A percentile compares a stretch with the other conserved stretches of the same genome.
Evolutionary conservation across 1,139 yeast genomes (phyloP).

Genomic region (Suhomyces coccinellae): DNA sequence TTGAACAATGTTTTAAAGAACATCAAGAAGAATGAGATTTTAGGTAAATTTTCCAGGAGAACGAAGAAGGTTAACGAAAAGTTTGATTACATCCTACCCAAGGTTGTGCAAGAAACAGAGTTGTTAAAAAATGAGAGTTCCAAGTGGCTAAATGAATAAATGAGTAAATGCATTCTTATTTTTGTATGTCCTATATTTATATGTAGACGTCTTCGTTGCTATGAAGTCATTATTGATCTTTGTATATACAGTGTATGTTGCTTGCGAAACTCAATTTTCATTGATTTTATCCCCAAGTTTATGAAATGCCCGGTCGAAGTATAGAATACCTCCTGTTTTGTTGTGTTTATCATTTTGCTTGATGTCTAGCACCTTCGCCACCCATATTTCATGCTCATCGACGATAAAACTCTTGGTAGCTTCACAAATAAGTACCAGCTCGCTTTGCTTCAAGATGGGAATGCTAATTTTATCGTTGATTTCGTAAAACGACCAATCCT

Average conservation of each 20-base stretch:
- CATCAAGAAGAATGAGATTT: constrained; percentile 30
- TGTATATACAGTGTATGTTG: neutral
- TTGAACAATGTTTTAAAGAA: constrained; percentile 31
- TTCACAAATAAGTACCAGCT: constrained; percentile 64
- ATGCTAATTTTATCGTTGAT: constrained; percentile 31
- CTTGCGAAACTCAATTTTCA: neutral
- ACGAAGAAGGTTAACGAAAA: constrained; percentile 37
- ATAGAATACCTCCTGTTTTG: constrained; percentile 60
- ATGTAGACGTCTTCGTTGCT: neutral
- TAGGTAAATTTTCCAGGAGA: constrained; percentile 30
- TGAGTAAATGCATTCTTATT: neutral
- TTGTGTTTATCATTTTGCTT: constrained; percentile 26
- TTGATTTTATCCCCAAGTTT: constrained; percentile 46
- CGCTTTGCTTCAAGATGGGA: constrained; percentile 63
- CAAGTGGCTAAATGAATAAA: constrained; percentile 10
- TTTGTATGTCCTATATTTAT: neutral
- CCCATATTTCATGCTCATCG: constrained; percentile 88
- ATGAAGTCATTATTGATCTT: neutral
- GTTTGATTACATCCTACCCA: constrained; percentile 40
- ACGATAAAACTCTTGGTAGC: constrained; percentile 55
- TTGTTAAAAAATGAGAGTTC: constrained; percentile 12
- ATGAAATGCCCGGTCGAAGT: constrained; percentile 63
- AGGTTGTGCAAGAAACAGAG: constrained; percentile 24
- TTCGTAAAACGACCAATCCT: constrained; percentile 30
- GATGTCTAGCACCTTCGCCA: constrained; percentile 65